Evolutionary conservation across 1,284 basidiomycete genomes (phyloP), one percentile per base, ranked within the genome.

Genomic region (Cutaneotrichosporon sp.): DNA sequence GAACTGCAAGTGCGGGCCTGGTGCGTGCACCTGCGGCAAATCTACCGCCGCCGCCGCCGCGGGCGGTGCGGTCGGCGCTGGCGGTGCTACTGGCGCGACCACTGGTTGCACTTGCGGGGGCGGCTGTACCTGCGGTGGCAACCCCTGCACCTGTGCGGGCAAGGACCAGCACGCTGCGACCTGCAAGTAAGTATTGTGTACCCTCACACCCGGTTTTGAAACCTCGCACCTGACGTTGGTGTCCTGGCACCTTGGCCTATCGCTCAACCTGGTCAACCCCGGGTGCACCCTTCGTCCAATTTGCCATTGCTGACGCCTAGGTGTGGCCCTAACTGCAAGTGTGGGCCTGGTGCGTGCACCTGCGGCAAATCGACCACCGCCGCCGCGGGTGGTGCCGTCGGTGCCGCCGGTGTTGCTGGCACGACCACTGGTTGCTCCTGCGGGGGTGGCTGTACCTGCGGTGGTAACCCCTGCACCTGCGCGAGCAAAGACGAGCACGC

Each of bases 291-390:
- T n/a, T n/a, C n/a, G n/a, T n/a, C n/a, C n/a, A n/a, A n/a, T n/a
- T n/a, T n/a, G n/a, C 4, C 14, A 18, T 15, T 13, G 44, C 44
- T 45, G 30, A 45, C 33, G n/a, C n/a, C 33, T 8, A 46, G 45
- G 45, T 46, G 46, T 23, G 46, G 46, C 38, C 22, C 20, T 8
- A 37, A 21, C 23, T 48, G 46, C 38, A 48, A 48, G 35, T 48
- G 46, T 37, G 46, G 46, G 10, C 17, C 22, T 14, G 20, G 30
- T 23, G 12, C 37, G 4, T 48, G 46, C 26, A 8, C 12, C 15
- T 48, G 46, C 35, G 21, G 26, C 26, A 30, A 30, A 10, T 30
- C 26, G 26, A 13, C 33, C 43, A 33, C 17, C 33, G 43, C 17
- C 30, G 23, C 12, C 13, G 18, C 33, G 1, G 43, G 17, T 10